A percentile compares a stretch with the other conserved stretches of the same genome.
Evolutionary conservation across 2,329 filamentous ascomycete species (phyloP).

Genomic region (Dothistroma pini): DNA sequence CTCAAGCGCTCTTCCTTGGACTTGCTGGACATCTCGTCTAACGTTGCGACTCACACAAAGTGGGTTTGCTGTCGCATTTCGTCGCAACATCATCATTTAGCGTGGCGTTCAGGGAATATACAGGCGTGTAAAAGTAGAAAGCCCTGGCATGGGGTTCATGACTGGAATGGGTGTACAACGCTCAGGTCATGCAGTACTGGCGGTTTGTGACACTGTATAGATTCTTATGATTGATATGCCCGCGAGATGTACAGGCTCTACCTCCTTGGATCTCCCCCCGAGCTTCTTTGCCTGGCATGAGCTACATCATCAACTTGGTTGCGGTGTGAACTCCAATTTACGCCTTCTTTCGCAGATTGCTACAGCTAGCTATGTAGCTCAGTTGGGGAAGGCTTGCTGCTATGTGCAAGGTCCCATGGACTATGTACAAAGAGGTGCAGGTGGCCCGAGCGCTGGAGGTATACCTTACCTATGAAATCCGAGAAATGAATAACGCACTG

Average conservation of each 20-base stretch:
- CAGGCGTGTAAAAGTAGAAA: not conserved
- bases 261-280: not conserved
- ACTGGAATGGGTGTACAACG: not conserved
- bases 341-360: no score
- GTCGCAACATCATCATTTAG: not conserved
- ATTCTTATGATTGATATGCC: not conserved
- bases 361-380: no score
- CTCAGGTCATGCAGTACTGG: not conserved
- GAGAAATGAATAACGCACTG: no score
- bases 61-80: not conserved
- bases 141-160: not conserved
- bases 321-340: no score
- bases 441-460: no score
- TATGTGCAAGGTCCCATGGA: no score
- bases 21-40: slow-evolving; percentile 76
- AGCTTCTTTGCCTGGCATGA: no score
- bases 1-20: slow-evolving; percentile 91
- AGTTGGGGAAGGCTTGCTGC: no score
- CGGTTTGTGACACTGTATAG: not conserved
- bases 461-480: no score
- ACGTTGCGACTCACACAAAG: slow-evolving; percentile 9
- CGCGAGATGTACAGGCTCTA: not conserved
- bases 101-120: not conserved
- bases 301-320: no score
- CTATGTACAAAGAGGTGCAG: no score